Evolutionary conservation across 2,329 filamentous ascomycete genomes (phyloP).

Genomic region (Pseudogymnoascus sp.): DNA sequence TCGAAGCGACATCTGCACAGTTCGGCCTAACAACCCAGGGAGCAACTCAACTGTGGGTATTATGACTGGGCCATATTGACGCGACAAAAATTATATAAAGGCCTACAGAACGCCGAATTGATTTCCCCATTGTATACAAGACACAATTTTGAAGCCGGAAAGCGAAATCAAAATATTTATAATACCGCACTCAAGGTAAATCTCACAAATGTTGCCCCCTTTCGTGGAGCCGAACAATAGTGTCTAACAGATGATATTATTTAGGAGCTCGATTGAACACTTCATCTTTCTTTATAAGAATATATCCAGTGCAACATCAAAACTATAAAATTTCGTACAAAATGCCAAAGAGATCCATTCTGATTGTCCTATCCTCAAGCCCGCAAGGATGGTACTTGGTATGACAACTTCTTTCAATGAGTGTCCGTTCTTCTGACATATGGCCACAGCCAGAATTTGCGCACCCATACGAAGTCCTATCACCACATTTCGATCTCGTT

Average conservation of each 20-base stretch:
- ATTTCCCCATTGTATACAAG: background rate
- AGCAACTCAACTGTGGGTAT: background rate
- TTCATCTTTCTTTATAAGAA: background rate
- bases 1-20: background rate
- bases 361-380: conserved; percentile 46
- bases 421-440: background rate
- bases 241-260: background rate
- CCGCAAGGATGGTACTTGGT: conserved; percentile 49
- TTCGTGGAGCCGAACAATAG: background rate
- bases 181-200: background rate
- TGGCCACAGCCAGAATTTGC: conserved; percentile 40
- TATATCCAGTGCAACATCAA: background rate
- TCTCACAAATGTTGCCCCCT: background rate
- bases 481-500: conserved; percentile 33
- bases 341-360: conserved; percentile 26
- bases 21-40: background rate
- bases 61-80: background rate
- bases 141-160: background rate
- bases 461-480: conserved; percentile 39
- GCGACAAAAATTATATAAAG: background rate
- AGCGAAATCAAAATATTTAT: background rate
- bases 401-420: conserved; percentile 14
- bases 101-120: background rate
- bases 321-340: background rate
- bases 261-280: background rate